Percentiles rank a stretch among this genome's conserved stretches.
Conservation (phyloP, 1,139 yeast genomes). For the Geotrichum restrictum region DNA sequence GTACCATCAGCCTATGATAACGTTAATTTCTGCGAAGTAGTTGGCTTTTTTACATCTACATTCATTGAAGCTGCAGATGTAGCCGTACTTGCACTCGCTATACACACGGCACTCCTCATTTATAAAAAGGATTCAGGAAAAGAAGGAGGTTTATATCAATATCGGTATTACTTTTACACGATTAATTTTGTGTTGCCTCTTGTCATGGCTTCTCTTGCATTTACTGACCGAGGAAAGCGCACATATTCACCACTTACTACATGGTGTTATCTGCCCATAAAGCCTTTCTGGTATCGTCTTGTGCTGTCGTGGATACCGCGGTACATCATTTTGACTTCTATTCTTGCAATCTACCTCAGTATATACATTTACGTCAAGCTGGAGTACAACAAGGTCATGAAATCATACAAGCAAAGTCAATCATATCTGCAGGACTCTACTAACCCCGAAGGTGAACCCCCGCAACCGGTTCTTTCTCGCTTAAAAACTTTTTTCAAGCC, state of each 20-base stretch:
- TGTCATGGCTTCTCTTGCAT: constrained; percentile 68
- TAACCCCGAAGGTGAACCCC: not conserved
- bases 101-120: constrained; percentile 73
- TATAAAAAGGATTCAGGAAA: constrained; percentile 47
- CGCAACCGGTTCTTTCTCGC: not conserved
- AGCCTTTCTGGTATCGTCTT: constrained; percentile 70
- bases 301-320: constrained; percentile 83
- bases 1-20: constrained; percentile 50
- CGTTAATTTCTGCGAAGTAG: constrained; percentile 58
- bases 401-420: constrained; percentile 30
- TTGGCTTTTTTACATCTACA: constrained; percentile 81
- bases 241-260: constrained; percentile 48
- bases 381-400: constrained; percentile 33
- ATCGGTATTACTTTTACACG: constrained; percentile 57
- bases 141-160: constrained; percentile 76
- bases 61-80: constrained; percentile 85
- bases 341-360: constrained; percentile 61
- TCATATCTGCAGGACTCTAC: constrained; percentile 22
- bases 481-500: not conserved
- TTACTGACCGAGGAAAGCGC: constrained; percentile 43
- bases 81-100: constrained; percentile 76
- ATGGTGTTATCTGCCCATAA: constrained; percentile 77
- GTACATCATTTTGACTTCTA: constrained; percentile 58
- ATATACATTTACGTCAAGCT: constrained; percentile 68
- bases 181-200: constrained; percentile 60